These are phyloP conservation scores for Isoetes taiwanensis DNA, from an alignment of 75 land plant genomes.

Conservation along the genomic window DNA sequence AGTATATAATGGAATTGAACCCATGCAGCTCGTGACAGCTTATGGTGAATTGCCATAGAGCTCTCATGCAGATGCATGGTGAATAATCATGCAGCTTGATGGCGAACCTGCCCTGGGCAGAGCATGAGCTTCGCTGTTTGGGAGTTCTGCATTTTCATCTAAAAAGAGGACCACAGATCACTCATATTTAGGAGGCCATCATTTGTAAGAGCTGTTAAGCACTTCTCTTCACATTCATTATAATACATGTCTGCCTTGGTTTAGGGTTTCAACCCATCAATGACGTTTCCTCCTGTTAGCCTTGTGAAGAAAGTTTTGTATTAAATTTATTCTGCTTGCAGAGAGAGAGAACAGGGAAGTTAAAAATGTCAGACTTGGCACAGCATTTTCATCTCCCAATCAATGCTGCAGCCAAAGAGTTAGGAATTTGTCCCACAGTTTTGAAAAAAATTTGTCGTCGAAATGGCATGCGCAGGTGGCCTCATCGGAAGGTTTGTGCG, in stretches of 20 bases:
- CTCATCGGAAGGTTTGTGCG: constrained; percentile 53
- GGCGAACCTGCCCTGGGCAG: no score
- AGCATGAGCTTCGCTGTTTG: no score
- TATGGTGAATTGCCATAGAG: background rate
- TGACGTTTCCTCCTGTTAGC: no score
- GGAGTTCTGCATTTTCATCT: background rate
- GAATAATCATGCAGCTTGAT: background rate
- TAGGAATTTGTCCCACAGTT: constrained; percentile 61
- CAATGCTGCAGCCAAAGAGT: constrained; percentile 50
- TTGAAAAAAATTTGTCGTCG: constrained; percentile 67
- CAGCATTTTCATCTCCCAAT: constrained; percentile 64
- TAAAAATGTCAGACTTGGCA: constrained; percentile 44
- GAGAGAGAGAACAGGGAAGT: constrained; percentile 64
- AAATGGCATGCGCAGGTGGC: constrained; percentile 60
- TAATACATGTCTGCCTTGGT: background rate
- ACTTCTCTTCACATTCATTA: background rate
- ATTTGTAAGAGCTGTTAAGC: no score
- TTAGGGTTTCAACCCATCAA: background rate
- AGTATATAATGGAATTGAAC: no score
- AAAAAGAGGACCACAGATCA: background rate
- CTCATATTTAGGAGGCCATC: background rate
- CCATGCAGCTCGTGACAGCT: background rate
- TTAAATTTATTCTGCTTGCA: no score
- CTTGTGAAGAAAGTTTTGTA: no score
- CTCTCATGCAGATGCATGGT: background rate